Evolutionary conservation across 495 filamentous ascomycete species (phyloP), one percentile per base, ranked within the genome.

Genomic region (Sabuloglossum arenarium): DNA sequence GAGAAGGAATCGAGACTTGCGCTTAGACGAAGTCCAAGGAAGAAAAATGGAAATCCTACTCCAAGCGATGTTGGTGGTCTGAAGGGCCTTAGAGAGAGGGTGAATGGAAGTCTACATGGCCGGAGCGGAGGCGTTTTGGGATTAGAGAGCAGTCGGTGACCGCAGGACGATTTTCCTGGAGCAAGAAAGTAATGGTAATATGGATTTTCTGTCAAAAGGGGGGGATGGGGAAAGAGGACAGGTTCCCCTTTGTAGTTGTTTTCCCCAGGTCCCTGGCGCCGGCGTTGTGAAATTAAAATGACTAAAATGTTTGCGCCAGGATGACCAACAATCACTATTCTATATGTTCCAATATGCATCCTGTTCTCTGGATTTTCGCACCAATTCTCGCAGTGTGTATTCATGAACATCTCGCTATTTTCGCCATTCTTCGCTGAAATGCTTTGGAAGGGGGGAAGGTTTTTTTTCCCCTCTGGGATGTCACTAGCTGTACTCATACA

Each of bases 41-140:
- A 69, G 58, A 65, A 63, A 49, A 27, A 61, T 42, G 52, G 56
- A 1, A 62, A 58, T 37, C 32, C 65, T 24, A 60, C 61, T 1
- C 61, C 61, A 39, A 45, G 31, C 19, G 53, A 58, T 11, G 58
- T 61, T 5, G 65, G 61, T 14, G 69, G 68, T 34, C 56, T 69
- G 32, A 72, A 70, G 59, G 67, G 63, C 1, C 61, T 72, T 14
- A 59, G 64, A 50, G 66, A 70, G 55, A 61, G 66, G 32, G 68
- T 72, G 2, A 66, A 65, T 50, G 69, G 65, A 50, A 66, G 63
- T 51, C 55, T 72, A 27, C 64, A 67, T 11, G 69, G 69, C 19
- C 58, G 56, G 43, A 59, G 63, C 3, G 62, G 60, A 1, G 62
- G 57, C 47, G 62, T 68, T 2, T 43, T 68, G 14, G 65, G 65